Evolutionary conservation across 179 eudicot genomes (phyloP), one percentile per base, ranked within the genome.

Genomic region (Silene coronaria): DNA sequence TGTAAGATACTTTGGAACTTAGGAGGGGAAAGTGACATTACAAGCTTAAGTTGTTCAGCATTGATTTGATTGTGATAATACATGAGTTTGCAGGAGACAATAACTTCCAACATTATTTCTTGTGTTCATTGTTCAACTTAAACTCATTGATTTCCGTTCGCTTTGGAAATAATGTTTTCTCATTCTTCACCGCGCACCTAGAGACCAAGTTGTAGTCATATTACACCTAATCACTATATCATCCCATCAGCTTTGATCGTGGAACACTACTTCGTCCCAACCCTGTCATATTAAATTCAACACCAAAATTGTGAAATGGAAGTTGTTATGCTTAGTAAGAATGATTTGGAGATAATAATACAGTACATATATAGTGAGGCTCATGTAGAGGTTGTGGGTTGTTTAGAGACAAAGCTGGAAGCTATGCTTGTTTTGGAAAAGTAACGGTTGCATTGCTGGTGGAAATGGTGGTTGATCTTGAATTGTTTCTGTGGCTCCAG

Each of bases 401-500:
- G 51, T 45, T 45, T 45, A 16, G 51, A 45, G 51, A 45, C 51
- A 45, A 45, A 11, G 51, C 51, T 11, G 51, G 51, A 45, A 45
- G 51, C 16, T 45, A 45, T 45, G 16, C 5, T 74, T 58, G 12
- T 60, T 42, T 16, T 8, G 57, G 57, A 14, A n/a, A 68, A 45
- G 2, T 38, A 38, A 51, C 7, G 30, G 53, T 46, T 38, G 24
- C 38, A 45, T 69, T 45, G 57, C 32, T 48, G 73, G n/a, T 70
- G 28, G 11, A 14, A 48, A 5, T 17, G 45, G 36, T 71, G 42
- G 45, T 24, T 55, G 63, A 71, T 27, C 26, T 51, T 24, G 46
- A 68, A 66, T 13, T 71, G 21, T 66, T 79, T 17, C 60, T 34
- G 51, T 80, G 58, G 51, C 72, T 80, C 67, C 86, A 91, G 97